Conservation (phyloP, 108 stramenopile genomes). For the Skeletonema menzelii region DNA sequence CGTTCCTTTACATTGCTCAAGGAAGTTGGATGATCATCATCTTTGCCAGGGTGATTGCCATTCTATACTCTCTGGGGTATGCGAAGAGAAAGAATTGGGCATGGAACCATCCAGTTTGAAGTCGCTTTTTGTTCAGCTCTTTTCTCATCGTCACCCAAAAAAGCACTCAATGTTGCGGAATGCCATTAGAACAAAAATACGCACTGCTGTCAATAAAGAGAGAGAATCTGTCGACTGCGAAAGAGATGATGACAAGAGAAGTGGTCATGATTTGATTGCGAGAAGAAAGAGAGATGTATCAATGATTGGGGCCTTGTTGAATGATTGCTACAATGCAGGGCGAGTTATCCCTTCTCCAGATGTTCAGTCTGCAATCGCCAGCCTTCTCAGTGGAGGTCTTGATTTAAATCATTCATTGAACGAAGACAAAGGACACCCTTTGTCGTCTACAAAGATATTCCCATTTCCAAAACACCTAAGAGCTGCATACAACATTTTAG, state of each 20-base stretch:
- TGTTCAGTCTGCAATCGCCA: conserved; percentile 19
- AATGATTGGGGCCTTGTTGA: conserved; percentile 21
- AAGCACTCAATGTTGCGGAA: conserved; percentile 8
- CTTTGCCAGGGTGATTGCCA: conserved; percentile 20
- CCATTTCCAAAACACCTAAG: conserved; percentile 13
- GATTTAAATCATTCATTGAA: conserved; percentile 14
- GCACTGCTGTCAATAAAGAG: not conserved
- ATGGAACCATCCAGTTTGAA: not conserved
- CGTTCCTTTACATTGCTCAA: conserved; percentile 33
- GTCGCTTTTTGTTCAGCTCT: conserved; percentile 32
- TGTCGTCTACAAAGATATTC: not conserved
- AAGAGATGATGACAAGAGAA: not conserved
- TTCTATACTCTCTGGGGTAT: not conserved
- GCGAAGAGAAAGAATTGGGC: not conserved
- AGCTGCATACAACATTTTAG: conserved; percentile 8
- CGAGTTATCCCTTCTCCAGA: conserved; percentile 13
- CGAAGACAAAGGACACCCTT: not conserved
- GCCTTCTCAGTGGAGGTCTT: conserved; percentile 13
- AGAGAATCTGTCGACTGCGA: not conserved
- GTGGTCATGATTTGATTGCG: not conserved
- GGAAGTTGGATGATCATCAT: conserved; percentile 1
- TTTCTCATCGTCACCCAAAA: conserved; percentile 15
- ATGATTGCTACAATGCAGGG: conserved; percentile 18
- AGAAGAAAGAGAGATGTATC: conserved; percentile 29
- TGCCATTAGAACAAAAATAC: not conserved